These are phyloP conservation scores for Sporothrix protearum DNA, from an alignment of 2,329 filamentous ascomycete genomes.

Conservation along the genomic window DNA sequence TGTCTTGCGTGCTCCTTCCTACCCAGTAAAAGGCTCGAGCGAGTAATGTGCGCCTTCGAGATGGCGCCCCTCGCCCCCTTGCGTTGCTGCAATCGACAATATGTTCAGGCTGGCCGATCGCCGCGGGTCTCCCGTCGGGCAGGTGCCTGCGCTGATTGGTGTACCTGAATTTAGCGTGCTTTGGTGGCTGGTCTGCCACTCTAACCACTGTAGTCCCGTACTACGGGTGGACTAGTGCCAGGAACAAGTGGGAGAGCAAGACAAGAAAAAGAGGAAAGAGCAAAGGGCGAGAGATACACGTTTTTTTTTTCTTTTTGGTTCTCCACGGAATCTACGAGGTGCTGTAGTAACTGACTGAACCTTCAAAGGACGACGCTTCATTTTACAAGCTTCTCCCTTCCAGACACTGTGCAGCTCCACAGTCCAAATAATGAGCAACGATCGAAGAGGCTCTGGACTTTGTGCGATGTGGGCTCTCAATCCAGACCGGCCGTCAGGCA, in stretches of 20 bases:
- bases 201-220: not conserved
- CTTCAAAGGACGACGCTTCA: not conserved
- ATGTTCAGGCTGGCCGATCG: not conserved
- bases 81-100: conserved; percentile 6
- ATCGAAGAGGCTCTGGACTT: not conserved
- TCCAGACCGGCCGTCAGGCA: conserved; percentile 4
- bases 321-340: not conserved
- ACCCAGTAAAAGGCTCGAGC: no score
- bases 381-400: not conserved
- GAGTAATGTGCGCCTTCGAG: conserved; percentile 6
- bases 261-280: not conserved
- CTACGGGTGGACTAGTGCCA: conserved; percentile 9
- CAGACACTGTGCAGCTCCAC: not conserved
- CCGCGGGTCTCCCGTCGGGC: not conserved
- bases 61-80: not conserved
- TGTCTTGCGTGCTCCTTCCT: not conserved
- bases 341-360: not conserved
- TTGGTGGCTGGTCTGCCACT: not conserved
- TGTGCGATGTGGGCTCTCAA: not conserved
- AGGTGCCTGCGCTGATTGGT: conserved; percentile 21
- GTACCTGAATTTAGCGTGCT: conserved; percentile 25
- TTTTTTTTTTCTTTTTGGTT: conserved; percentile 1
- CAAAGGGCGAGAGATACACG: conserved; percentile 1
- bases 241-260: not conserved
- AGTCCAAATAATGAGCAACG: not conserved